Base-by-base conservation (phyloP, 768 basidiomycete species). In the Hygrocybe coccinea region DNA sequence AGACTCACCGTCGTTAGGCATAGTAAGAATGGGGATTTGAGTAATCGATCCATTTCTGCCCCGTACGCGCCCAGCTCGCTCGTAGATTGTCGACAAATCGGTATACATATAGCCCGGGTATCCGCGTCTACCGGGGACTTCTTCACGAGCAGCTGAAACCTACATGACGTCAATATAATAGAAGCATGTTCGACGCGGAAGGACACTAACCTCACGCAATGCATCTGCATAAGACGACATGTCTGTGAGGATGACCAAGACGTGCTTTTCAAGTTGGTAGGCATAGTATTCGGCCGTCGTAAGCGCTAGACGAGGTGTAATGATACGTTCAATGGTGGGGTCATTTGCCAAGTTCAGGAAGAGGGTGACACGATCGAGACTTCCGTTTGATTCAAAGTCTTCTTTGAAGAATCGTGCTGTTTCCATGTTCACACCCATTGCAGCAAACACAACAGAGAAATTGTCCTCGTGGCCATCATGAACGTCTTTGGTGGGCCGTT, bases 391-490 rank as follows among this genome's bases (percentile, higher is more conserved):
- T 73, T 98, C 95, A 69, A 98, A 98, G 77, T 99, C 97, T 69
- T 95, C 91, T 73, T 95, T 95, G 89, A 99, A 99, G 81, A 97
- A 99, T 52, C 95, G 86, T 47, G 97, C 97, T 5, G 97, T 98
- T 73, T 99, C 97, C 94, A 97, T 97, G 78, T 99, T 99, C 57
- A 95, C 97, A 82, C 97, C 97, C 97, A 99, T 98, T 38, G 97
- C 97, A 55, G 95, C 97, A 69, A 98, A 99, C 47, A 98, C 97
- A 66, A 99, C 95, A 47, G 93, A 95, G 81, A 99, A 99, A 74
- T 99, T 99, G 76, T 99, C 95, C 78, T 97, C 95, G 74, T 98
- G 95, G 54, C 94, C 95, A 67, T 99, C 97, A 66, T 95, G 95
- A 14, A 95, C 94, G 65, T 91, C 93, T 73, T 98, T 98, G 46